Percentiles rank a stretch among this genome's conserved stretches.
Conservation (phyloP, 768 basidiomycete genomes). For the Lentinula edodes region DNA sequence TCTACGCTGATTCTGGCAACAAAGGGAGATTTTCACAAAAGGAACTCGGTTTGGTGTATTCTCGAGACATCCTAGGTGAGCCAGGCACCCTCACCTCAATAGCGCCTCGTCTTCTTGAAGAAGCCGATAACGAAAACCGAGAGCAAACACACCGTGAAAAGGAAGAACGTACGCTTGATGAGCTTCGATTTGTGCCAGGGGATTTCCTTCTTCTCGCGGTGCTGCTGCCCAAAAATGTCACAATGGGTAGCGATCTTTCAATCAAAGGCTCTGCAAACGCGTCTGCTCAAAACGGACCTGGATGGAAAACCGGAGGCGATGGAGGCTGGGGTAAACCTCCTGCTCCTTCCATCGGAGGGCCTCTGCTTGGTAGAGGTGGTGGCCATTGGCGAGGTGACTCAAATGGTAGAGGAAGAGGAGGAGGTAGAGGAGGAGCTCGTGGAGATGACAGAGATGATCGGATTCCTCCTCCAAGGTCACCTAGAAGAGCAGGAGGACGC, state of each 20-base stretch:
- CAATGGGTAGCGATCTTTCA: constrained; percentile 42
- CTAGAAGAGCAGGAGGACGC: constrained; percentile 31
- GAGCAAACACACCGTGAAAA: constrained; percentile 42
- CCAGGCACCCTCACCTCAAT: constrained; percentile 54
- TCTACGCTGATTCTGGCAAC: constrained; percentile 70
- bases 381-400: constrained; percentile 78
- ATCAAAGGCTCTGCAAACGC: constrained; percentile 40
- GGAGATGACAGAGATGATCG: constrained; percentile 34
- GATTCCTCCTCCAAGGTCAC: constrained; percentile 46
- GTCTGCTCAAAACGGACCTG: constrained; percentile 25
- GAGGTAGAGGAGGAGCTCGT: constrained; percentile 33
- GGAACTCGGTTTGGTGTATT: constrained; percentile 78
- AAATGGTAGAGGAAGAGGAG: constrained; percentile 39
- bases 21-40: constrained; percentile 71
- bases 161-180: constrained; percentile 71
- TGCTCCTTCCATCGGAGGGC: constrained; percentile 14
- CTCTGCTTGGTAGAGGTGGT: constrained; percentile 43
- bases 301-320: constrained; percentile 28
- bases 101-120: constrained; percentile 58
- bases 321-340: constrained; percentile 42
- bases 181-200: constrained; percentile 74
- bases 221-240: constrained; percentile 63
- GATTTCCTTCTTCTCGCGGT: constrained; percentile 77
- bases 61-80: constrained; percentile 80
- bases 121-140: constrained; percentile 27